Conservation (phyloP, 768 basidiomycete genomes). For the Tylopilus vinaceipallidus region DNA sequence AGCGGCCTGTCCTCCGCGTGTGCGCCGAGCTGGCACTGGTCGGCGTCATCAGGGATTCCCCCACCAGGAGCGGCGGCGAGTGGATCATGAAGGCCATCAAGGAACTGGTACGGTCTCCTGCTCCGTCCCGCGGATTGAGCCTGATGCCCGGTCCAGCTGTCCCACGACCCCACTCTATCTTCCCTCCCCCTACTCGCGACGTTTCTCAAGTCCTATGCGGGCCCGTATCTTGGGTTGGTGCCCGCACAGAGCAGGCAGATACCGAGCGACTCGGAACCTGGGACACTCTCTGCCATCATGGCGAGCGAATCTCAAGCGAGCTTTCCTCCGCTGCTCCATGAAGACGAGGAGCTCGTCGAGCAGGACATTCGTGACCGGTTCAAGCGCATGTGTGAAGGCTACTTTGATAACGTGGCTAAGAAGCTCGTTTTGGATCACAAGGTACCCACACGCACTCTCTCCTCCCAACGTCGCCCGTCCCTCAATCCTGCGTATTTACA, state of each 20-base stretch:
- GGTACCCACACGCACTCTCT: constrained; percentile 40
- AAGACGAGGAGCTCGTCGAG: constrained; percentile 78
- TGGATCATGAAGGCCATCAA: constrained; percentile 87
- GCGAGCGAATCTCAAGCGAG: constrained; percentile 33
- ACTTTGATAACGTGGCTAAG: constrained; percentile 89
- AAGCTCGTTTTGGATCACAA: constrained; percentile 91
- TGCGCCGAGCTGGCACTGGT: constrained; percentile 89
- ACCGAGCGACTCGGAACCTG: constrained; percentile 51
- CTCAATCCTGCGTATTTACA: constrained; percentile 30
- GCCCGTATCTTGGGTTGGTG: constrained; percentile 80
- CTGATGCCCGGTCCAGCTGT: constrained; percentile 52
- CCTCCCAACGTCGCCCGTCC: not conserved
- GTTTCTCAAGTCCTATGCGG: constrained; percentile 90
- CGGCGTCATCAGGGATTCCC: constrained; percentile 74
- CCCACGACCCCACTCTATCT: constrained; percentile 80
- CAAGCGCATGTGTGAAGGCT: constrained; percentile 89
- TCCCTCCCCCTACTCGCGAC: constrained; percentile 89
- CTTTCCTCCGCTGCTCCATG: constrained; percentile 43
- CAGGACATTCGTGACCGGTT: constrained; percentile 85
- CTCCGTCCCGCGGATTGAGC: constrained; percentile 11
- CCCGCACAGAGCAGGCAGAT: constrained; percentile 61
- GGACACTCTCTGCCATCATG: constrained; percentile 45
- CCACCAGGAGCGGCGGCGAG: constrained; percentile 72
- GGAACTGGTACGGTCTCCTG: constrained; percentile 61
- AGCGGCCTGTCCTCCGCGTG: constrained; percentile 83